These are phyloP conservation scores for Garcileccinum viscosum DNA, from an alignment of 1,284 basidiomycete genomes.

Conservation along the genomic window DNA sequence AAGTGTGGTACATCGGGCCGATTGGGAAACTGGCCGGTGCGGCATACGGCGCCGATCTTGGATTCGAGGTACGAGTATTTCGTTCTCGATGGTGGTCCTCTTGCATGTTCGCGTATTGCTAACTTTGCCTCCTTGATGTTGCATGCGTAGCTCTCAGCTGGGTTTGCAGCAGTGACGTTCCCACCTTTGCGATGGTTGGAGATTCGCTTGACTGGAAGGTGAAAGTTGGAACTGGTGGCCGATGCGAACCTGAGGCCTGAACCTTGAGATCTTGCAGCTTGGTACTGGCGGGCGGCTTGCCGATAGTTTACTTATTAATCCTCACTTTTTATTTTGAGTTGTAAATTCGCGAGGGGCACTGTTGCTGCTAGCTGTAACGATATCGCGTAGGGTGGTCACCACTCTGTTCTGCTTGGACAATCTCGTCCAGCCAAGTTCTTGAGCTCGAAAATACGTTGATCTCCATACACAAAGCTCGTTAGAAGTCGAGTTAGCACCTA, in stretches of 20 bases:
- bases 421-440: background rate
- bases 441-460: background rate
- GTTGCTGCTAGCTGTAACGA: background rate
- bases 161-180: constrained; percentile 48
- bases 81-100: background rate
- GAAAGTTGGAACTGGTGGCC: constrained; percentile 10
- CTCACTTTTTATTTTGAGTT: background rate
- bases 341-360: background rate
- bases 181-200: constrained; percentile 52
- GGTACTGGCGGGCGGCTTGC: background rate
- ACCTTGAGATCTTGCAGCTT: background rate
- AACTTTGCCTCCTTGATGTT: background rate
- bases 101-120: background rate
- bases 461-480: background rate
- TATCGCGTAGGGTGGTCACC: background rate
- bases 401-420: too few species aligned
- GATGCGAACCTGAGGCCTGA: background rate
- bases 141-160: constrained; percentile 46
- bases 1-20: constrained; percentile 60
- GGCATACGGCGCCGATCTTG: constrained; percentile 57
- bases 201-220: constrained; percentile 49
- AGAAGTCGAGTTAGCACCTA: too few species aligned
- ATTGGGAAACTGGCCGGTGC: constrained; percentile 51
- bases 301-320: background rate
- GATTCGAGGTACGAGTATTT: constrained; percentile 54